Percentiles rank a stretch among this genome's conserved stretches.
Conservation (phyloP, 176 grass and related monocot genomes). For the Musa troglodytarum region DNA sequence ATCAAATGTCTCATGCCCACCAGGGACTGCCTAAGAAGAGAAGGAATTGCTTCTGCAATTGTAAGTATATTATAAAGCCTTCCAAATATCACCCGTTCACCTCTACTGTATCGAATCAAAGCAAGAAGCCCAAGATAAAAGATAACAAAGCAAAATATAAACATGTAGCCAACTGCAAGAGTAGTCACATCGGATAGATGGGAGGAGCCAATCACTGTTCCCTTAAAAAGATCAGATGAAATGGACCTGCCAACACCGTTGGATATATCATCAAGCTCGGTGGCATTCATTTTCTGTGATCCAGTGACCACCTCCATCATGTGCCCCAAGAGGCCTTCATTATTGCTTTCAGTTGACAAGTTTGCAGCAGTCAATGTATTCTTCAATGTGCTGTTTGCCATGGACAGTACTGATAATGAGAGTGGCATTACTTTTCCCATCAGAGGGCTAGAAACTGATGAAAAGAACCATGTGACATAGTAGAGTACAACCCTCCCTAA, state of each 20-base stretch:
- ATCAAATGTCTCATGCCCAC: constrained; percentile 87
- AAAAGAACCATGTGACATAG: constrained; percentile 95
- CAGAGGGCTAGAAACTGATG: constrained; percentile 80
- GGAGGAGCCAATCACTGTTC: constrained; percentile 45
- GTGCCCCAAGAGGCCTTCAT: constrained; percentile 59
- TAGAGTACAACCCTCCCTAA: constrained; percentile 87
- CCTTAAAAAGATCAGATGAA: constrained; percentile 36
- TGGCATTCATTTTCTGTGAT: constrained; percentile 76
- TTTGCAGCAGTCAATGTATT: constrained; percentile 65
- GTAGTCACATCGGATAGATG: constrained; percentile 93
- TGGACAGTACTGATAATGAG: constrained; percentile 64
- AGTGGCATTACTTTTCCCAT: constrained; percentile 66
- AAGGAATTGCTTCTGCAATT: constrained; percentile 83
- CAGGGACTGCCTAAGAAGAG: constrained; percentile 77
- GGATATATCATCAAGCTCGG: constrained; percentile 41
- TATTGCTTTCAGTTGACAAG: constrained; percentile 58
- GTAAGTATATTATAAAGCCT: constrained; percentile 74
- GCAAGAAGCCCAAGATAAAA: constrained; percentile 81
- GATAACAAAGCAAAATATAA: constrained; percentile 67
- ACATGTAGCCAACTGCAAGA: constrained; percentile 83
- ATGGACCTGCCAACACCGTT: constrained; percentile 33
- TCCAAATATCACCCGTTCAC: constrained; percentile 77
- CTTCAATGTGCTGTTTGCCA: constrained; percentile 84
- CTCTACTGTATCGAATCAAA: constrained; percentile 74
- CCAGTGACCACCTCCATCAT: constrained; percentile 66